Base-by-base conservation (phyloP, 2,329 filamentous ascomycete species). In the Apiospora malaysiana region DNA sequence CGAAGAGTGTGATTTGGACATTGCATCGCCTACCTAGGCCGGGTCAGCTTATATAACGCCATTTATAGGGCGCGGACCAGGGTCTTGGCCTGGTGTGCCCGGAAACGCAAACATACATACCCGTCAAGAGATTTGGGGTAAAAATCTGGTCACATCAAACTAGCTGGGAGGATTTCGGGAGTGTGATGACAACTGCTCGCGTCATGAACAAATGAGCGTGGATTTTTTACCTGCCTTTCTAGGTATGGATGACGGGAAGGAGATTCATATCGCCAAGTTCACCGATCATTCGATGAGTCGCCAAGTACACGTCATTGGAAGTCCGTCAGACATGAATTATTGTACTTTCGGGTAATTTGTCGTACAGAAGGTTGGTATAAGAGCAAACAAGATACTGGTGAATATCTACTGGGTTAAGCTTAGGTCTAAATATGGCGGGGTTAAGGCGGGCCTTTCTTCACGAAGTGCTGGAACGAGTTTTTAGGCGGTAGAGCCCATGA, bases 201-300 rank as follows among this genome's bases (percentile, higher is more conserved):
- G 69, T 70, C 69, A 70, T 70, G 46, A 18, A 40, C 69, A 45
- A 68, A 68, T 16, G 42, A 67, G 59, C 43, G 42, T 14, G 43
- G 21, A 12, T 3, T 16, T 32, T 27, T 59, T 43, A 70, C 69
- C 69, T 70, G 63, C 69, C 69, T 70, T 51, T 70, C 63, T 70
- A n/a, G 69, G 69, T 27, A 68, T 68, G 45, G 63, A 68, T 37
- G 45, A 42, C 51, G 51, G 27, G 51, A 37, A 10, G 27, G 27
- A 21, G 51, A 37, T 59, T 12, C 18, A 21, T 59, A 21, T 59
- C 16, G 51, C 27, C 51, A 59, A 59, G 51, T 8, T 7, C 16
- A 37, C 7, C 27, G 56, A 40, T 63, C 8, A 23, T 63, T 63
- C 32, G 32, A 40, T 12, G 56, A 63, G 32, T 63, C 56, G 56